Evolutionary conservation across 495 filamentous ascomycete species (phyloP).

Genomic region (Trichodelitschia bisporula): DNA sequence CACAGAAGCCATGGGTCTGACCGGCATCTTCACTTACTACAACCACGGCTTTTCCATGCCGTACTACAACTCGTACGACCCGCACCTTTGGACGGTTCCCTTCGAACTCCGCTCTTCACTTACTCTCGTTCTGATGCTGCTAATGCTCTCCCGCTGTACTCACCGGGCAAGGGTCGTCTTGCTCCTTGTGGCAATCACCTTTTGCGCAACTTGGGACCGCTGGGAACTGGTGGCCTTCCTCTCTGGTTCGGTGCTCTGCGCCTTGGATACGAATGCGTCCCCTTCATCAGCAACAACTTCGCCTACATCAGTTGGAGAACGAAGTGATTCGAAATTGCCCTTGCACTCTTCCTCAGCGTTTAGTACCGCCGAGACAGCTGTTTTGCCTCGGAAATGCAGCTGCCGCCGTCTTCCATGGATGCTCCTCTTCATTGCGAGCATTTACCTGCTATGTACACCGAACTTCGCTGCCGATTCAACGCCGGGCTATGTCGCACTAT

Average conservation of each 20-base stretch:
- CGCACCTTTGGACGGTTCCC: slow-evolving; percentile 27
- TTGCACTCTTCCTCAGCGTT: slow-evolving; percentile 3
- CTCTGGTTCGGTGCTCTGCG: slow-evolving; percentile 20
- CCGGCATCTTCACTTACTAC: no score
- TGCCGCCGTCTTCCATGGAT: slow-evolving; percentile 1
- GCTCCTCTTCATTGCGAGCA: slow-evolving; percentile 2
- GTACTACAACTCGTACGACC: slow-evolving; percentile 15
- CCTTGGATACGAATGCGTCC: slow-evolving; percentile 10
- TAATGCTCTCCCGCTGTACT: slow-evolving; percentile 11
- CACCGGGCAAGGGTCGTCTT: slow-evolving; percentile 9
- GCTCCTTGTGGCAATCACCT: slow-evolving; percentile 11
- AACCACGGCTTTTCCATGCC: slow-evolving; percentile 3
- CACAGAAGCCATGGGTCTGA: no score
- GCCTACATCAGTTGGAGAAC: no score
- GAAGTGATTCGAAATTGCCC: no score
- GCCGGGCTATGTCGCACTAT: slow-evolving; percentile 4
- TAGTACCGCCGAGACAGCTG: neutral
- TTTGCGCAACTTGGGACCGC: slow-evolving; percentile 16
- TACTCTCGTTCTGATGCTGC: slow-evolving; percentile 20
- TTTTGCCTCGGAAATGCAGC: neutral
- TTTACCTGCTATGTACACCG: slow-evolving; percentile 7
- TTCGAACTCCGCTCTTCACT: slow-evolving; percentile 24
- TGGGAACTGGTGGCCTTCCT: slow-evolving; percentile 24
- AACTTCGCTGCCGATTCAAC: slow-evolving; percentile 2
- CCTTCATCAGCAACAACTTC: slow-evolving; percentile 1